Evolutionary conservation across 2,329 filamentous ascomycete species (phyloP), one percentile per base, ranked within the genome.

Genomic region (Colletotrichum sp.): DNA sequence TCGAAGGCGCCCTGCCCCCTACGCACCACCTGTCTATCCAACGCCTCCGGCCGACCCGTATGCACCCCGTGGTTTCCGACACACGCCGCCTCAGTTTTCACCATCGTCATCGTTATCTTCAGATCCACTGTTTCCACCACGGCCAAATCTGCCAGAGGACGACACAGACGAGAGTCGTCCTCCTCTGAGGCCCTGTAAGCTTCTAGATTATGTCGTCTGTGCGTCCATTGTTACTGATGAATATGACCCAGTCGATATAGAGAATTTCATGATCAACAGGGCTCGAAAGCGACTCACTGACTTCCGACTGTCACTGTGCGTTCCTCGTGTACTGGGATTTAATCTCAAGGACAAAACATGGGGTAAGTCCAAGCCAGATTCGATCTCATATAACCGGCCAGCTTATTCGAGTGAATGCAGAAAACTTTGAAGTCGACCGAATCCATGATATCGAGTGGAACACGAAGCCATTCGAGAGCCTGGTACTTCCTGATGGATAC

Each of bases 401-500:
- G 36, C 30, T 60, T 16, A 66, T 16, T 12, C 18, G 9, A 6
- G 18, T 7, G 18, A 9, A 22, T 6, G 30, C 26, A 77, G 75
- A 39, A 12, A 66, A 22, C 30, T 89, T 89, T 75, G 88, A 84
- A 76, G 83, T 90, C 57, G 87, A 89, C 63, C 80, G 85, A 9
- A 82, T 89, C 13, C 74, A 77, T 6, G 85, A 87, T 34, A 87
- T 90, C 67, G 72, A 82, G 63, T 91, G 88, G 86, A 88, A 89
- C 75, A 82, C 84, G 7, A 80, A 85, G 44, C 88, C 88, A 6
- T 91, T 90, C 70, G 81, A 85, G 39, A 86, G 83, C 3, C 85
- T 91, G 3, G 88, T 90, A 16, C 83, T 91, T 34, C 86, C 87
- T 1, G 77, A 84, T 1, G 87, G 87, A 28, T 85, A 89, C 71